Evolutionary conservation across 371 early-diverging fungal species (phyloP), one percentile per base, ranked within the genome.

Genomic region (Nematocida sp.): DNA sequence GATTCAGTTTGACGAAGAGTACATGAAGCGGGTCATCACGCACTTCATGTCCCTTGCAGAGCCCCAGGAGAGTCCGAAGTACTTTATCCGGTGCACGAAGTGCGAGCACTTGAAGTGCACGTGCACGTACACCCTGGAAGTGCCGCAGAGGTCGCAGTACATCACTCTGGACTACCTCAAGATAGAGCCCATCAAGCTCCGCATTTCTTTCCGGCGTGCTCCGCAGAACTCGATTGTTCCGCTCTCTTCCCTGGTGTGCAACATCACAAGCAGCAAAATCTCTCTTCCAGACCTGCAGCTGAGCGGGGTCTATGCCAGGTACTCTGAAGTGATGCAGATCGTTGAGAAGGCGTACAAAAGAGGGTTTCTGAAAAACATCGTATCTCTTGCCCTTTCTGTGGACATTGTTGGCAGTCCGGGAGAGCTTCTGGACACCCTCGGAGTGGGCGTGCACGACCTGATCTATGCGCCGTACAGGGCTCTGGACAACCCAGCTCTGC

Each of bases 391-490:
- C 0, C 58, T 70, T n/a, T 70, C 74, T 29, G 74, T 45, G 19
- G 74, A 70, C 34, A 37, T 70, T 2, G 62, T 70, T 17, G 74
- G 67, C 31, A 60, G 62, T 34, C 74, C 74, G 1, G 74, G 74
- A 1, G 74, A 70, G 38, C 49, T 70, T 29, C 34, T 70, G 29
- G 74, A 70, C 34, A 70, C 57, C 21, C 63, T 70, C 0, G 74
- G 74, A 8, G 60, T 58, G 29, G 74, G 74, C 15, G 74, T 70
- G 13, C 74, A 70, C 29, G 74, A 70, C 43, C 58, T 70, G n/a
- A 57, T 70, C 27, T 70, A 58, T 38, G 45, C 74, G 2, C 74
- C 74, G 4, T 70, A 70, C 43, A 32, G 74, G 31, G 74, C 58
- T 4, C 45, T 70, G 0, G 74, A 70, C 56, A 70, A 70, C 56